phyloP scores from a whole-genome alignment of 1,139 yeast species.

The Pichia sp. region DNA sequence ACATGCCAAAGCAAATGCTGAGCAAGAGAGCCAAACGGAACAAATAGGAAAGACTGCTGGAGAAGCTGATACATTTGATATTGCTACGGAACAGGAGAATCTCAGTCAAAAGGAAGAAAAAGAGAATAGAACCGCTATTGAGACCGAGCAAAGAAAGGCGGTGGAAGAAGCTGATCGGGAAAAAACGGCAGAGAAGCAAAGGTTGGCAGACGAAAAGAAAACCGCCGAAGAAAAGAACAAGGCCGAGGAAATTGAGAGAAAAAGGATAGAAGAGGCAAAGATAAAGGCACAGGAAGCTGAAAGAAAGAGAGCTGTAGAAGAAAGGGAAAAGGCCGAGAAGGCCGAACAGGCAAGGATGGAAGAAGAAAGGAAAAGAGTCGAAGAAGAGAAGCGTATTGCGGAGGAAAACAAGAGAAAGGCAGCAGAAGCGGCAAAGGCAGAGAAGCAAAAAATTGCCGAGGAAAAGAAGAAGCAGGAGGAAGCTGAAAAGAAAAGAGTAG shows the following conservation, averaged over 20 bases:
- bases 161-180: background rate
- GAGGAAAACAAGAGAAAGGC: background rate
- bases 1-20: background rate
- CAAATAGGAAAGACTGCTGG: background rate
- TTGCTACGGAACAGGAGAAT: background rate
- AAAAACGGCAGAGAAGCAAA: background rate
- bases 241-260: constrained; percentile 3
- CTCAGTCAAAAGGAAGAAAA: background rate
- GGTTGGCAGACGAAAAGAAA: background rate
- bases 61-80: background rate
- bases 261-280: background rate
- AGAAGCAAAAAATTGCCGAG: background rate
- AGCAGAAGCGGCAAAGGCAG: background rate
- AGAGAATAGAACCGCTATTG: background rate
- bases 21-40: background rate
- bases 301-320: background rate
- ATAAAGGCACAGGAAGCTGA: background rate
- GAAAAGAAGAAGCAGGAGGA: background rate
- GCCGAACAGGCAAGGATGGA: background rate
- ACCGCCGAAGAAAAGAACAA: background rate
- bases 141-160: background rate
- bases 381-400: background rate
- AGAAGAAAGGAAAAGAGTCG: background rate
- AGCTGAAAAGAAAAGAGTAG: background rate
- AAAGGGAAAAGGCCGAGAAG: background rate